Evolutionary conservation across 345 rosid genomes (phyloP).

Genomic region (Acer negundo): DNA sequence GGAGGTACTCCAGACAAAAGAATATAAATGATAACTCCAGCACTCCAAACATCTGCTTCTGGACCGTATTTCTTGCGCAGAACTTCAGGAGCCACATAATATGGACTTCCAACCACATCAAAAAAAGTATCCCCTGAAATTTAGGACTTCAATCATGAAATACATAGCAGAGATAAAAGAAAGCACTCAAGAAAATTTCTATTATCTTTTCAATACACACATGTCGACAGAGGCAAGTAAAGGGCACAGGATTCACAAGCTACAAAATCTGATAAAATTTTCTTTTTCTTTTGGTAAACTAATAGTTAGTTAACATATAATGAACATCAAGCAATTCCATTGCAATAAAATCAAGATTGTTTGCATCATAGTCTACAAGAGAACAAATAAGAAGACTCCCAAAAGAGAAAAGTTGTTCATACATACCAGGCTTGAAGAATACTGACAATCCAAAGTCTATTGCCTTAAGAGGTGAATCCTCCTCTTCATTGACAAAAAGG

Average conservation of each 20-base stretch:
- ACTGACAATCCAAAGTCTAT: conserved; percentile 85
- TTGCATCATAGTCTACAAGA: background rate
- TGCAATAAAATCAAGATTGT: background rate
- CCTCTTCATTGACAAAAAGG: conserved; percentile 59
- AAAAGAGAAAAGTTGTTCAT: background rate
- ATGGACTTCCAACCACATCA: conserved; percentile 95
- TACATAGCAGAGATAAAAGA: background rate
- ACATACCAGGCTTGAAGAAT: conserved; percentile 77
- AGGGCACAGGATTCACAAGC: too few species aligned
- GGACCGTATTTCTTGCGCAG: conserved; percentile 67
- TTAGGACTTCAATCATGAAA: background rate
- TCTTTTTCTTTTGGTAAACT: background rate
- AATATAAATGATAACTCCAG: conserved; percentile 87
- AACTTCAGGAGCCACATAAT: conserved; percentile 90
- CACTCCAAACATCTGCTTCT: conserved; percentile 95
- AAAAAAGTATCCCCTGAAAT: conserved; percentile 63
- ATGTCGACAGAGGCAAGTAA: background rate
- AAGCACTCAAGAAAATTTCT: background rate
- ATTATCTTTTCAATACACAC: background rate
- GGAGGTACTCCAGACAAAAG: conserved; percentile 87
- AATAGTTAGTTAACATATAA: background rate
- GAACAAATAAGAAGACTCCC: background rate
- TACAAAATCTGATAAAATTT: too few species aligned
- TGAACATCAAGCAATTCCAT: background rate
- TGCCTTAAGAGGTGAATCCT: conserved; percentile 79